These are phyloP conservation scores for Ilex asprella DNA, from an alignment of 257 asterid genomes.

Conservation along the genomic window DNA sequence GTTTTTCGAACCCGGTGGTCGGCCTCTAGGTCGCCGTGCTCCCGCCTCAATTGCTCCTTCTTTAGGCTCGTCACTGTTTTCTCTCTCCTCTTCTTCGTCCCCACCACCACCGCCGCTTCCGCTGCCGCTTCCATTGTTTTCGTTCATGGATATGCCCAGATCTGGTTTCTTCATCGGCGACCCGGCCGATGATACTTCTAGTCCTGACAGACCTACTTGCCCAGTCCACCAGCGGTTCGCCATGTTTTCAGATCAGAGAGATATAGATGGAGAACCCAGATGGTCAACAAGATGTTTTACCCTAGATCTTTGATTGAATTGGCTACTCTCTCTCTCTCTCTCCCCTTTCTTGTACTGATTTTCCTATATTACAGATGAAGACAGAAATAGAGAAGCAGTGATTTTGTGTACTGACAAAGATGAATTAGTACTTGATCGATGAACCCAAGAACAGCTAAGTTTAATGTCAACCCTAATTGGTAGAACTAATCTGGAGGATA, in stretches of 20 bases:
- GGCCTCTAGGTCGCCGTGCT: slow-evolving; percentile 43
- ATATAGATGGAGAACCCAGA: too few relatives aligned
- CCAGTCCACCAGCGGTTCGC: slow-evolving; percentile 67
- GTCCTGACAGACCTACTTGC: slow-evolving; percentile 40
- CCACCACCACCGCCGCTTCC: background rate
- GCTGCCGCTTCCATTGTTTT: slow-evolving; percentile 19
- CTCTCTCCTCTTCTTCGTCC: slow-evolving; percentile 28
- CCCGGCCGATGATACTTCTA: slow-evolving; percentile 27
- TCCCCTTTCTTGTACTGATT: too few relatives aligned
- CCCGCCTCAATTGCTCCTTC: slow-evolving; percentile 50
- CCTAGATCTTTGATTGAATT: too few relatives aligned
- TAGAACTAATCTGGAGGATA: too few relatives aligned
- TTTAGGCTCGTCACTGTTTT: slow-evolving; percentile 41
- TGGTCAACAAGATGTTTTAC: too few relatives aligned
- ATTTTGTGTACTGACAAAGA: too few relatives aligned
- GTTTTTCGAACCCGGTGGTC: slow-evolving; percentile 63
- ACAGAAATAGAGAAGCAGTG: too few relatives aligned
- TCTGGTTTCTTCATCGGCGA: slow-evolving; percentile 42
- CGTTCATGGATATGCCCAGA: slow-evolving; percentile 44
- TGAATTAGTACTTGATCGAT: too few relatives aligned
- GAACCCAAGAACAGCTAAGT: too few relatives aligned
- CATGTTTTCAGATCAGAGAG: slow-evolving; percentile 17
- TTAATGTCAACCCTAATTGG: too few relatives aligned
- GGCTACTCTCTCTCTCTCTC: too few relatives aligned
- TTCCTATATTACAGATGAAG: too few relatives aligned